Base-by-base conservation (phyloP, 139 green algal species). In the Chlorella sp. region DNA sequence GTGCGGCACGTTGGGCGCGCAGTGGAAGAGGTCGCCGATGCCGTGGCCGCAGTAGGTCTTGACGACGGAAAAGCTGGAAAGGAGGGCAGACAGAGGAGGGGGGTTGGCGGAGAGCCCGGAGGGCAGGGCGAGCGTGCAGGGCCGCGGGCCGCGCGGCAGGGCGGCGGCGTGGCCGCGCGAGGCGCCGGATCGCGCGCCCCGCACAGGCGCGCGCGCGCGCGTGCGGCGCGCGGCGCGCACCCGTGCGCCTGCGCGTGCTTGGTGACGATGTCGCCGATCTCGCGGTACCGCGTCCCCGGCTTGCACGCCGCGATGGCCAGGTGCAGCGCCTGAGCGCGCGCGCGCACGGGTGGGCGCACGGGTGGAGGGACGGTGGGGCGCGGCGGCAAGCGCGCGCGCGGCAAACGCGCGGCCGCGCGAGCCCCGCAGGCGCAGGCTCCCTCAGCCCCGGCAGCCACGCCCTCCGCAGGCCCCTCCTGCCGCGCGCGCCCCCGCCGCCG, bases 21-120 rank as follows among this genome's bases (percentile, higher is more conserved):
- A 98, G 80, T 99, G 96, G 83, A 99, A 99, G 6, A 97, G 86
- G 63, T 97, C 88, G 42, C 95, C 93, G 60, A 99, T 97, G 74
- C 96, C 96, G 75, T 99, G 96, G 2, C 96, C 96, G 80, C 95
- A 99, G 79, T 98, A 99, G 0, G 93, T 85, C 63, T 92, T 94
- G 15, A 99, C 93, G 17, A 97, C 94, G 42, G 77, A 83, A 41
- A 95, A 80, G 40, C 88, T 93, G 88, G 48, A 67, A 36, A 51
- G 8, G 5, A 21, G 51, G 8, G 1, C n/a, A 38, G 36, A 25
- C 8, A 29, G 59, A 43, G 11, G 59, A 19, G n/a, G n/a, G n/a
- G n/a, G n/a, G n/a, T n/a, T n/a, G n/a, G n/a, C n/a, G n/a, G n/a
- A n/a, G n/a, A n/a, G n/a, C n/a, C n/a, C n/a, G n/a, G n/a, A n/a